phyloP scores from a whole-genome alignment of 2,329 filamentous ascomycete species.

The Cryphonectria naterciae region DNA sequence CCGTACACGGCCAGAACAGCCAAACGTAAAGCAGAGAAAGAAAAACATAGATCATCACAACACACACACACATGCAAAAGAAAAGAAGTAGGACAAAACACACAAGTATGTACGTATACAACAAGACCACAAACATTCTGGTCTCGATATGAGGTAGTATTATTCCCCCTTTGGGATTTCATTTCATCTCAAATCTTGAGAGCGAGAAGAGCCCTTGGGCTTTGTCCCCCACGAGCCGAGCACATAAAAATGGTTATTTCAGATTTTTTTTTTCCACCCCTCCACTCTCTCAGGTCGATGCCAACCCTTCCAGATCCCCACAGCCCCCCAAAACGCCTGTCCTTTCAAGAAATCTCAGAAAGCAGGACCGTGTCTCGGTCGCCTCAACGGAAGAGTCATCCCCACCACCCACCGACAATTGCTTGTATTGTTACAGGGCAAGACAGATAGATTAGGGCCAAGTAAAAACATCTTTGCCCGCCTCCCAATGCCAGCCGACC shows the following conservation, averaged over 20 bases:
- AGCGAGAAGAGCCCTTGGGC: neutral
- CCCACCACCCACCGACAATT: neutral
- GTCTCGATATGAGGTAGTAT: neutral
- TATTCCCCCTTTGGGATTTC: neutral
- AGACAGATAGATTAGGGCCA: neutral
- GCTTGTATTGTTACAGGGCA: conserved; percentile 26
- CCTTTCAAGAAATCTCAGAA: conserved; percentile 10
- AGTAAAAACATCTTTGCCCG: neutral
- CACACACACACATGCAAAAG: neutral
- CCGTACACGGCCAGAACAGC: too few species aligned
- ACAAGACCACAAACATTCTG: neutral
- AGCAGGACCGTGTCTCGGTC: conserved; percentile 11
- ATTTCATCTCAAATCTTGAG: neutral
- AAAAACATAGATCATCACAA: too few species aligned
- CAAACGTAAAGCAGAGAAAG: too few species aligned
- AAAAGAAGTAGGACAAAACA: neutral
- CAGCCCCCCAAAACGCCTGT: conserved; percentile 11
- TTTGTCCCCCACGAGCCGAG: neutral
- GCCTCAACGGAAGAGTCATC: neutral
- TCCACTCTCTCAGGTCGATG: neutral
- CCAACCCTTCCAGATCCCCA: neutral
- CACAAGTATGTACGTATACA: neutral
- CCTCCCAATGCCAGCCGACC: too few species aligned
- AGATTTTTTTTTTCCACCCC: neutral
- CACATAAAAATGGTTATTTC: neutral